Evolutionary conservation across 805 yeast species (phyloP), one percentile per base, ranked within the genome.

Genomic region (Candida arabinofermentans): DNA sequence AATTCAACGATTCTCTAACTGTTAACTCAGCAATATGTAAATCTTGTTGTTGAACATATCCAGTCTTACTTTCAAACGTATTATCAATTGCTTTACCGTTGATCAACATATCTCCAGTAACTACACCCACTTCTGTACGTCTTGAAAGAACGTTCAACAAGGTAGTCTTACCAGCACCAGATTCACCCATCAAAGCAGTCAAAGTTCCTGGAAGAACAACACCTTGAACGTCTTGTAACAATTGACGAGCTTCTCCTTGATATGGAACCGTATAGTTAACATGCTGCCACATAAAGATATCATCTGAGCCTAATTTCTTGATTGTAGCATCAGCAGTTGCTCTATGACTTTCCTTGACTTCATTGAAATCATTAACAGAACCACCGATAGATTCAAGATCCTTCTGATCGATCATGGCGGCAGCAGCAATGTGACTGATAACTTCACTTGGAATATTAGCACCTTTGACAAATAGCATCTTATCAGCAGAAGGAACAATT

Each of bases 101-200:
- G 10, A 76, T 77, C 40, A 74, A 54, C 70, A 74, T 70, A 43
- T 70, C 77, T 47, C 82, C 81, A 10, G 79, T 71, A 24, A 76
- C 62, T 39, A 72, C 68, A 45, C 81, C 82, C 41, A 69, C 61
- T 37, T 71, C 70, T 29, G 67, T 62, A 53, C 83, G 64, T 51
- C 69, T 72, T 33, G 79, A 71, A 44, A 77, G 58, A 24, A 71
- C 70, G 51, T 77, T 77, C 43, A 77, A 64, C 39, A 77, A 58
- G 6, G 83, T 77, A 0, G 82, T 77, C 54, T 77, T 77, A 54
- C 82, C 83, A 17, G 82, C 82, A 48, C 83, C 83, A 2, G 81
- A 74, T 51, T 74, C 81, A 41, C 83, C 83, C 79, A 76, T 76
- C 27, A 77, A 59, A 2, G 83, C 82, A 22, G 81, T 77, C 51